Evolutionary conservation across 441 rosid species (phyloP).

Genomic region (Melianthus villosus): DNA sequence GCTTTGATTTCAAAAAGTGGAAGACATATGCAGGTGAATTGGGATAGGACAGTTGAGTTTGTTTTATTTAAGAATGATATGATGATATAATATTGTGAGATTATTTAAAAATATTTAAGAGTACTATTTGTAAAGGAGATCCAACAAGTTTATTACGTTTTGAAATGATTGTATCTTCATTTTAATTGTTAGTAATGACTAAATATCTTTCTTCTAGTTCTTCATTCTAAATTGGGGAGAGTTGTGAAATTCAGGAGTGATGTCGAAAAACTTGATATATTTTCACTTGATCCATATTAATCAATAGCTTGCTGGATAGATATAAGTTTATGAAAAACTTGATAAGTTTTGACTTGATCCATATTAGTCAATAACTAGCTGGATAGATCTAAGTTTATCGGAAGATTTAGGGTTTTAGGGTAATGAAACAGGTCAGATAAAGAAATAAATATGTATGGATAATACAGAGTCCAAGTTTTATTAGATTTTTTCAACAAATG

Average conservation of each 20-base stretch:
- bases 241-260: conserved; percentile 51
- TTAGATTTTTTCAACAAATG: too few relatives aligned
- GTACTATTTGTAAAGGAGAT: conserved; percentile 34
- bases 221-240: conserved; percentile 51
- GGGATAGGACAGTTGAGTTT: conserved; percentile 39
- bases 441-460: too few relatives aligned
- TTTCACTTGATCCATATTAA: conserved; percentile 21
- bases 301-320: conserved; percentile 40
- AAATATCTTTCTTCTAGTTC: conserved; percentile 35
- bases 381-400: too few relatives aligned
- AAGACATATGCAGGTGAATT: conserved; percentile 23
- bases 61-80: conserved; percentile 29
- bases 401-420: too few relatives aligned
- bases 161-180: conserved; percentile 23
- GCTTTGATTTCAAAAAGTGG: conserved; percentile 29
- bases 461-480: too few relatives aligned
- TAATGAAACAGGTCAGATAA: too few relatives aligned
- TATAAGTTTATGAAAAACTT: too few relatives aligned
- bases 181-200: too few relatives aligned
- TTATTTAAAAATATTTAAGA: conserved; percentile 29
- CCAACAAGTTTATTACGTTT: conserved; percentile 22
- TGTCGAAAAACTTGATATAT: conserved; percentile 22
- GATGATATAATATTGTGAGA: conserved; percentile 25
- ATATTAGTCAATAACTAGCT: conserved; percentile 24
- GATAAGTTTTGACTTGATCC: conserved; percentile 20